phyloP scores from a whole-genome alignment of 2,329 filamentous ascomycete genomes.

The Setomelanomma holmii region DNA sequence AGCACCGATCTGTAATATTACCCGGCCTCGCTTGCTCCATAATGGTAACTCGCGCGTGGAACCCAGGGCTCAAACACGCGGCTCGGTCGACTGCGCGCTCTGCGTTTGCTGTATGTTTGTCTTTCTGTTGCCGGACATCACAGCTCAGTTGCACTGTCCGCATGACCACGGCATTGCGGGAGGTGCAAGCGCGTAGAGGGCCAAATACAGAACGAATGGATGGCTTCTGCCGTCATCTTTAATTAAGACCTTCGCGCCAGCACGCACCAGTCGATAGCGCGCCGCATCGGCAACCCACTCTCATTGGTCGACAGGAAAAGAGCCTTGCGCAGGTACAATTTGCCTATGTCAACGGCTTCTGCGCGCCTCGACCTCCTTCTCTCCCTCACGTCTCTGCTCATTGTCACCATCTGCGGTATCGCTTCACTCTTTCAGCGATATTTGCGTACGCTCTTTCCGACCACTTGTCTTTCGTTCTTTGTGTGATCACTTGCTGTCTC shows the following conservation, averaged over 20 bases:
- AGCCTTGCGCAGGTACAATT: neutral
- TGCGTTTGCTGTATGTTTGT: no score
- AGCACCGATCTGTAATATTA: no score
- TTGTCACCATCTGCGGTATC: constrained; percentile 48
- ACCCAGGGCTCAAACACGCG: no score
- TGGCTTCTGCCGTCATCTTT: neutral
- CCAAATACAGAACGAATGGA: neutral
- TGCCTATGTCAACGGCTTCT: neutral
- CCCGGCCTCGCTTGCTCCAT: no score
- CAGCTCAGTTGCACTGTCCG: neutral
- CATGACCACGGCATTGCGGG: neutral
- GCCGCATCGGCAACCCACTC: neutral
- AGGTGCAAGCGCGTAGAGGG: neutral
- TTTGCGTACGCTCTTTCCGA: constrained; percentile 53
- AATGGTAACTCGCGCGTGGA: no score
- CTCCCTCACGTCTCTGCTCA: constrained; percentile 19
- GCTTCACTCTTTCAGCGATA: constrained; percentile 72
- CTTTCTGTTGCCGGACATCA: no score
- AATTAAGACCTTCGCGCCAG: neutral
- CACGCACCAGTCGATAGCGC: no score
- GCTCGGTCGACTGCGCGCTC: neutral
- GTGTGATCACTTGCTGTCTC: constrained; percentile 10
- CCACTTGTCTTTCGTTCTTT: constrained; percentile 32
- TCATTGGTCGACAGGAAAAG: neutral
- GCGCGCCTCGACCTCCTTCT: neutral